Evolutionary conservation across 345 rosid genomes (phyloP), one percentile per base, ranked within the genome.

Genomic region (Garcia nutans): DNA sequence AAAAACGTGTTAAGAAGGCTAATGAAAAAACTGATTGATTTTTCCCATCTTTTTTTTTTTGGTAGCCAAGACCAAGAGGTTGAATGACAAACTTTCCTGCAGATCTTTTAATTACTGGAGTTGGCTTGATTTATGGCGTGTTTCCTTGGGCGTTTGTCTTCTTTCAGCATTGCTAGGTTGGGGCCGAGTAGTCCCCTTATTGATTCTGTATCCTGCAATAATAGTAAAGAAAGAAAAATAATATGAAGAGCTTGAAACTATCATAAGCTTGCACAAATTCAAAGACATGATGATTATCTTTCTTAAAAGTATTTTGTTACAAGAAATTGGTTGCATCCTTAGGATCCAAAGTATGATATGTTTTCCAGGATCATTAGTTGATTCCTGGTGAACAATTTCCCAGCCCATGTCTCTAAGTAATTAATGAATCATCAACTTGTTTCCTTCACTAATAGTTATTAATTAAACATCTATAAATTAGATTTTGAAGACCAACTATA

Each of bases 381-480:
- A 66, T 66, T 75, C 78, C 57, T 67, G 66, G 44, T 66, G 72
- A 24, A 67, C 72, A 23, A 67, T 66, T 57, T 66, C 72, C 64
- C 78, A 47, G 49, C 72, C 78, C 78, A 75, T 75, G 58, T 75
- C 78, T 75, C 78, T 56, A 66, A 75, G 44, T 28, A 75, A 57
- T 20, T 66, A 65, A 64, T 75, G 78, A 55, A 75, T 57, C 78
- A 75, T 56, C 65, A 75, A 20, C 58, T 44, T 75, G 22, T 66
- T 60, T 16, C 67, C 65, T 10, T 75, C 72, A 42, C 9, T 42
- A 19, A 67, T 13, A 41, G 72, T 66, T 66, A 75, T 6, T 8
- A 75, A 75, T 6, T 8, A 75, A 45, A 57, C 72, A 75, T 28
- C 72, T 55, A 13, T 68, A 12, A 16, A 66, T 31, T 20, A 75